Base-by-base conservation (phyloP, 2,329 filamentous ascomycete genomes). In the Microcyclospora tardicrescens region DNA sequence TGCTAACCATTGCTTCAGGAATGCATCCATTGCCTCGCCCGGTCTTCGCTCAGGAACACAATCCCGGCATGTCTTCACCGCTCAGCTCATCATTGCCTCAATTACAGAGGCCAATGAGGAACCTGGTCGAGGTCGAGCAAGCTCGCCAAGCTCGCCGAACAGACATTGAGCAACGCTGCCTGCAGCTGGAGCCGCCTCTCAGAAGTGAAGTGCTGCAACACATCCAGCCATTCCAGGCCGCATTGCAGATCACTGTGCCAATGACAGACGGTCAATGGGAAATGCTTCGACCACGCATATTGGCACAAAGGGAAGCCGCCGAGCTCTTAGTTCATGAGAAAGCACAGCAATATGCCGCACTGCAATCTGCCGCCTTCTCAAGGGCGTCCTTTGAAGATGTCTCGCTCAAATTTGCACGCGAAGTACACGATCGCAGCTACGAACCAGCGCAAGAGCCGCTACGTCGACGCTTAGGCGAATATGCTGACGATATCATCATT, bases 171-270 rank as follows among this genome's bases (percentile, higher is more conserved):
- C 71, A 71, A 37, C 73, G 81, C 19, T 83, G 79, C 52, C 36
- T 46, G 33, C 61, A 72, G 56, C 67, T 89, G 35, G 60, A 77
- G 27, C 81, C 81, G 16, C 79, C 82, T 1, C 63, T 89, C 40
- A 62, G 66, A 35, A 61, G 76, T 30, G 69, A 67, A 46, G 66
- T 82, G 32, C 65, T 87, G 41, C 70, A 71, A 39, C 77, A 80
- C 52, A 82, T 85, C 59, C 72, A 81, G 34, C 77, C 81, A 1
- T 89, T 85, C 57, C 75, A 80, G 53, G 80, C 79, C 29, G 78
- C 83, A 24, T 71, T 82, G 34, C 75, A 83, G 45, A 80, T 84
- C 29, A 72, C 73, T 9, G 69, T 73, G 16, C 77, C 78, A 14
- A 64, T 89, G 49, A 77, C 74, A 46, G 79, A 85, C 42, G 64